Evolutionary conservation across 148 eudicot species (phyloP).

Genomic region (Rhododendron williamsianum): DNA sequence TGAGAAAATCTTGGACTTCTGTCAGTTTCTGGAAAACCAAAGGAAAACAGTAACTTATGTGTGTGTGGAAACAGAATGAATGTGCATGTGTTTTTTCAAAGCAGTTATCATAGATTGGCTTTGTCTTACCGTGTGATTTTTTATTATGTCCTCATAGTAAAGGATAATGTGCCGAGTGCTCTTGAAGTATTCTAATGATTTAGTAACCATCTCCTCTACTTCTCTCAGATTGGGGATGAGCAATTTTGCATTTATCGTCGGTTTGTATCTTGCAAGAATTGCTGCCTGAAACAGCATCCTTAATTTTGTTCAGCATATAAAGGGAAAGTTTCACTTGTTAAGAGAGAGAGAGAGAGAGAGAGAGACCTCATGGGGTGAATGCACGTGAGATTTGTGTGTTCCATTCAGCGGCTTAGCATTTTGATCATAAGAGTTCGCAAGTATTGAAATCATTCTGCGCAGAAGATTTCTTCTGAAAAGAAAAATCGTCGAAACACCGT

Average conservation of each 20-base stretch:
- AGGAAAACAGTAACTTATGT: background rate
- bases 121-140: slow-evolving; percentile 56
- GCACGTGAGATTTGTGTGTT: slow-evolving; percentile 87
- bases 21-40: slow-evolving; percentile 34
- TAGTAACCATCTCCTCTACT: slow-evolving; percentile 39
- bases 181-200: slow-evolving; percentile 58
- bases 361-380: slow-evolving; percentile 66
- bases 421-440: slow-evolving; percentile 75
- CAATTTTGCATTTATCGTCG: slow-evolving; percentile 43
- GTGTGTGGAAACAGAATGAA: background rate
- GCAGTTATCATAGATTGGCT: slow-evolving; percentile 17
- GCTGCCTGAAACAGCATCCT: slow-evolving; percentile 49
- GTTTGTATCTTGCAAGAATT: slow-evolving; percentile 58
- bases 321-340: background rate
- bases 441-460: slow-evolving; percentile 78
- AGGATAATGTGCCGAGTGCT: slow-evolving; percentile 67
- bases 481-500: slow-evolving; percentile 73
- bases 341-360: slow-evolving; percentile 8
- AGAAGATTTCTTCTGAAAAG: slow-evolving; percentile 83
- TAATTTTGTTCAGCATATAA: background rate
- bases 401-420: slow-evolving; percentile 66
- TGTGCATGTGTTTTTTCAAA: background rate
- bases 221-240: slow-evolving; percentile 54
- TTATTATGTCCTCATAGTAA: slow-evolving; percentile 71
- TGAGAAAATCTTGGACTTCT: slow-evolving; percentile 79